These are phyloP conservation scores for Stemphylium lycopersici DNA, from an alignment of 2,329 filamentous ascomycete genomes.

Conservation along the genomic window DNA sequence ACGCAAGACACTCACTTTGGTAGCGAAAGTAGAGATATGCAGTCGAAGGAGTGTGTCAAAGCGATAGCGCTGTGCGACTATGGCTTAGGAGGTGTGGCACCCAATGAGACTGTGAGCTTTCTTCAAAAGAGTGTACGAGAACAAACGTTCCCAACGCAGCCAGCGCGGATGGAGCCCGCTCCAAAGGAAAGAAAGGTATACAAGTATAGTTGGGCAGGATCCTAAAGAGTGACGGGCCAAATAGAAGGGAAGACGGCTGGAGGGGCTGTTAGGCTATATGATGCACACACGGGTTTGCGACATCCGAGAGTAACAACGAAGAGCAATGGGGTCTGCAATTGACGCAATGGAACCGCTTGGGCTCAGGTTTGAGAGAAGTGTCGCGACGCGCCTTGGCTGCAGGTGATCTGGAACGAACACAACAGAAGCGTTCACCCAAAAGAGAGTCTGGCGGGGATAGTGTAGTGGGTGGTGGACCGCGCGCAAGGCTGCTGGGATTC, in stretches of 20 bases:
- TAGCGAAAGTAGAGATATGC: slow-evolving; percentile 30
- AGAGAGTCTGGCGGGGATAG: slow-evolving; percentile 36
- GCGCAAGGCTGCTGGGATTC: slow-evolving; percentile 43
- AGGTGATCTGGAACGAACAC: slow-evolving; percentile 50
- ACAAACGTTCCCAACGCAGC: slow-evolving; percentile 45
- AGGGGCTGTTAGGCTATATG: slow-evolving; percentile 46
- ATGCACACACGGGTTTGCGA: slow-evolving; percentile 37
- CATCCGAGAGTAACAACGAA: slow-evolving; percentile 41
- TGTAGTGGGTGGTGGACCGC: slow-evolving; percentile 40
- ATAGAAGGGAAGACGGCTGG: slow-evolving; percentile 41
- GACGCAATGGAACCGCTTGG: slow-evolving; percentile 47
- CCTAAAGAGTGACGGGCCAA: slow-evolving; percentile 50
- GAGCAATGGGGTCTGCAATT: slow-evolving; percentile 41
- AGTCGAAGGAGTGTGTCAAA: slow-evolving; percentile 46
- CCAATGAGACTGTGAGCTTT: slow-evolving; percentile 28
- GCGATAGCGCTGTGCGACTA: slow-evolving; percentile 44
- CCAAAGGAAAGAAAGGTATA: slow-evolving; percentile 42
- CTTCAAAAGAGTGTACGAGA: slow-evolving; percentile 49
- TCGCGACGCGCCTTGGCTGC: slow-evolving; percentile 50
- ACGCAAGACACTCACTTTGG: slow-evolving; percentile 36
- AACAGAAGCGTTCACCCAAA: slow-evolving; percentile 49
- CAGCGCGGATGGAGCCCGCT: slow-evolving; percentile 50
- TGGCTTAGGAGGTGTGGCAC: slow-evolving; percentile 32
- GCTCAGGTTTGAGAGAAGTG: slow-evolving; percentile 48
- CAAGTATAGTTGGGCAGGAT: slow-evolving; percentile 39